Percentiles rank a stretch among this genome's conserved stretches.
Evolutionary conservation across 768 basidiomycete species (phyloP).

Genomic region (Gelatoporia subvermispora): DNA sequence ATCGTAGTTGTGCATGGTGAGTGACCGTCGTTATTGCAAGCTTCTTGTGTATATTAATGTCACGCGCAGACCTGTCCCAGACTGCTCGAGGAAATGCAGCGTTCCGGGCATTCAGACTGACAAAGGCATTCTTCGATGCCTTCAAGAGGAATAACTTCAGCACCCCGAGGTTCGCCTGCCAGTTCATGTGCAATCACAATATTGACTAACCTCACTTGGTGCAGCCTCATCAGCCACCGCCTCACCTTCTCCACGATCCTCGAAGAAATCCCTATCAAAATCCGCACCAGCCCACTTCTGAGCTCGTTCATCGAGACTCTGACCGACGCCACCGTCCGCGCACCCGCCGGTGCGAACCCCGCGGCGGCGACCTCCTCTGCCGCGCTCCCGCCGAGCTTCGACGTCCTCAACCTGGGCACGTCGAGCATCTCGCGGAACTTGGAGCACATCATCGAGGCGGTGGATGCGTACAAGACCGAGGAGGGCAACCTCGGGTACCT

Average conservation of each 20-base stretch:
- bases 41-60: conserved; percentile 7
- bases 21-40: conserved; percentile 1
- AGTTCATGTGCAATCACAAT: conserved; percentile 1
- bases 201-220: conserved; percentile 5
- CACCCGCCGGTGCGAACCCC: conserved; percentile 27
- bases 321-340: conserved; percentile 40
- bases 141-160: conserved; percentile 83
- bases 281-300: conserved; percentile 77
- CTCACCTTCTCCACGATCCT: conserved; percentile 84
- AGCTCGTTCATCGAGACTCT: conserved; percentile 73
- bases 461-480: conserved; percentile 85
- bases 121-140: conserved; percentile 73
- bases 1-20: conserved; percentile 80
- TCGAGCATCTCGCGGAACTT: conserved; percentile 69
- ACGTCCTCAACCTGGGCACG: conserved; percentile 66
- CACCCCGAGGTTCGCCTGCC: conserved; percentile 60
- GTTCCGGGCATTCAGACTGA: conserved; percentile 86
- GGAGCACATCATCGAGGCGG: conserved; percentile 79
- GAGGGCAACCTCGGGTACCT: conserved; percentile 90
- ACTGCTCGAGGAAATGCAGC: conserved; percentile 79
- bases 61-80: conserved; percentile 61
- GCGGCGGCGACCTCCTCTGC: conserved; percentile 33
- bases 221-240: conserved; percentile 71
- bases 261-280: conserved; percentile 78
- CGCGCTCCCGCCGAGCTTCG: conserved; percentile 58